These are phyloP conservation scores for Podospora bellae-mahoneyi DNA, from an alignment of 495 filamentous ascomycete genomes.

Conservation along the genomic window DNA sequence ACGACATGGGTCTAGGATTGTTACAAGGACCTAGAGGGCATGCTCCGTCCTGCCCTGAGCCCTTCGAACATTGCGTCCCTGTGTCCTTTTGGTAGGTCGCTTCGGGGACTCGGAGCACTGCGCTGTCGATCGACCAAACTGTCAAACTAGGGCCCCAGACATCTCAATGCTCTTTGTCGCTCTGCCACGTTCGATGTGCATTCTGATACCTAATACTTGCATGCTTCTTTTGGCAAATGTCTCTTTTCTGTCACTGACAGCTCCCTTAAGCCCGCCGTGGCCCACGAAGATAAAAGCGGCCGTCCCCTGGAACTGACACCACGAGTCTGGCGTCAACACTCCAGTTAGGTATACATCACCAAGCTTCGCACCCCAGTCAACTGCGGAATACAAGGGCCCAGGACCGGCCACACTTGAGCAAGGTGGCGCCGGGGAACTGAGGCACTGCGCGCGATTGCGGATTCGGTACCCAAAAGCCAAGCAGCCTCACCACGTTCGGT, in stretches of 20 bases:
- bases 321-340: too few relatives aligned
- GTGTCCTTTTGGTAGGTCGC: background rate
- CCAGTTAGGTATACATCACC: background rate
- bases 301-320: too few relatives aligned
- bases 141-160: background rate
- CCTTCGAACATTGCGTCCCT: too few relatives aligned
- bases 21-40: background rate
- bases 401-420: background rate
- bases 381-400: background rate
- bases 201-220: too few relatives aligned
- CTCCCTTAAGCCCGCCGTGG: too few relatives aligned
- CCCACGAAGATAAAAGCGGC: background rate
- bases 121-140: background rate
- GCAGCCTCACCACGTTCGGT: background rate
- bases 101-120: background rate
- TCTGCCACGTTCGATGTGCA: background rate
- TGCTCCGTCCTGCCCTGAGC: background rate
- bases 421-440: conserved; percentile 2
- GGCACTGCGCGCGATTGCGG: background rate
- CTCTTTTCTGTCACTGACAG: background rate
- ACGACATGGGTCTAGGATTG: background rate
- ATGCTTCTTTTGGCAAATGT: background rate
- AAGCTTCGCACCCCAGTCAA: background rate
- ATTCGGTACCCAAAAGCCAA: background rate
- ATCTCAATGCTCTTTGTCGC: background rate